Evolutionary conservation across 768 basidiomycete species (phyloP).

Genomic region (Termitomyces sp.): DNA sequence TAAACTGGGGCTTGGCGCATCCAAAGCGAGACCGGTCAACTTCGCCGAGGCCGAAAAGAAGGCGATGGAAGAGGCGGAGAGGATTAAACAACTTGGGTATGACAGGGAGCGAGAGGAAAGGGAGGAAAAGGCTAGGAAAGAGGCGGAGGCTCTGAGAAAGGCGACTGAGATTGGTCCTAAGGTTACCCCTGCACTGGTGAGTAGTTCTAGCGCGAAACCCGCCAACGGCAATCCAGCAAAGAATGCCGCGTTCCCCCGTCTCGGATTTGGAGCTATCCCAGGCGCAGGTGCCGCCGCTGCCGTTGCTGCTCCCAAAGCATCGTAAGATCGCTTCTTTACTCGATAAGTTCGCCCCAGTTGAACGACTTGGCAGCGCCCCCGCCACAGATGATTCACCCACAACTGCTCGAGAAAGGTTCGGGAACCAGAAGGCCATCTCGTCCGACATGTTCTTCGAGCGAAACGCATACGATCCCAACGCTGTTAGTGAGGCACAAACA

Average conservation of each 20-base stretch:
- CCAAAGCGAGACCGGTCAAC: constrained; percentile 81
- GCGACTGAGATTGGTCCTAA: constrained; percentile 33
- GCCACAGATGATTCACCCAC: constrained; percentile 59
- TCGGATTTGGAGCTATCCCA: constrained; percentile 85
- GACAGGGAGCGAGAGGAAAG: constrained; percentile 81
- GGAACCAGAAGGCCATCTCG: constrained; percentile 90
- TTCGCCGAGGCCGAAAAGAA: constrained; percentile 93
- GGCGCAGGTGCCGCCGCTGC: constrained; percentile 50
- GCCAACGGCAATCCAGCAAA: constrained; percentile 16
- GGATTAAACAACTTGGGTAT: constrained; percentile 88
- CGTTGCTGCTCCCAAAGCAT: constrained; percentile 24
- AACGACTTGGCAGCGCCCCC: constrained; percentile 15
- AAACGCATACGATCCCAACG: constrained; percentile 74
- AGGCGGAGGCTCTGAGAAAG: constrained; percentile 46
- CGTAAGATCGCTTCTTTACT: neutral
- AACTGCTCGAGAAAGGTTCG: constrained; percentile 87
- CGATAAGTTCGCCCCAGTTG: neutral
- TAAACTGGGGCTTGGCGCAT: constrained; percentile 82
- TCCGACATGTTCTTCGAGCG: constrained; percentile 98
- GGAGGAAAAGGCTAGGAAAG: constrained; percentile 66
- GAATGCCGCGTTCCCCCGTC: constrained; percentile 52
- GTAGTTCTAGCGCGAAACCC: constrained; percentile 14
- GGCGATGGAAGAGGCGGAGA: constrained; percentile 88
- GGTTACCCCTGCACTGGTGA: constrained; percentile 18
- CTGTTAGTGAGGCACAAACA: constrained; percentile 69